Percentiles rank a stretch among this genome's conserved stretches.
Evolutionary conservation across 148 eudicot species (phyloP).

Genomic region (Pharnaceum exiguum): DNA sequence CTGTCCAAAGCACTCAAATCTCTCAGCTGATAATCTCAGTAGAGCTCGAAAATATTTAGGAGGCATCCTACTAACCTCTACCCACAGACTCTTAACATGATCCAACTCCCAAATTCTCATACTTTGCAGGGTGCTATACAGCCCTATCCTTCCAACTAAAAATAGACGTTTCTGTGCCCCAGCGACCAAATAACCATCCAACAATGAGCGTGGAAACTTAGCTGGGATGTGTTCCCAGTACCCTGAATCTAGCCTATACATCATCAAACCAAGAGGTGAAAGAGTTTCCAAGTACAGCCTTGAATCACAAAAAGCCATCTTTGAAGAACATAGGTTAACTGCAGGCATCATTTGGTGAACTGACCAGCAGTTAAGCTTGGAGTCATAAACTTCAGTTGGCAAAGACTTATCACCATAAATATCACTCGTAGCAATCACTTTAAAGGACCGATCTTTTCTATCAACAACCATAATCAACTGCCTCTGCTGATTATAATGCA

Average conservation of each 20-base stretch:
- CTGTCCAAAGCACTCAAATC: slow-evolving; percentile 97
- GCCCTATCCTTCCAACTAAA: slow-evolving; percentile 91
- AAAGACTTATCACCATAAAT: slow-evolving; percentile 78
- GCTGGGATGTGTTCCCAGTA: slow-evolving; percentile 98
- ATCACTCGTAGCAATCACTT: slow-evolving; percentile 88
- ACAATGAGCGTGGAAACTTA: slow-evolving; percentile 79
- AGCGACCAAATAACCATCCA: slow-evolving; percentile 93
- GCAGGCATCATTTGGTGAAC: slow-evolving; percentile 94
- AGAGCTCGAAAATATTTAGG: slow-evolving; percentile 75
- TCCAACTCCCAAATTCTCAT: slow-evolving; percentile 99
- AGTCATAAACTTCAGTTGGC: slow-evolving; percentile 94
- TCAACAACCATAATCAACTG: slow-evolving; percentile 91
- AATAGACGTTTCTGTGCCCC: slow-evolving; percentile 79
- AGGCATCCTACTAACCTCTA: slow-evolving; percentile 92
- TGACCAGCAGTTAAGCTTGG: slow-evolving; percentile 70
- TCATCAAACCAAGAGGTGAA: slow-evolving; percentile 94
- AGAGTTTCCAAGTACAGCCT: slow-evolving; percentile 89
- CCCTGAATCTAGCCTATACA: slow-evolving; percentile 80
- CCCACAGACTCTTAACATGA: slow-evolving; percentile 71
- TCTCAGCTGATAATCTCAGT: slow-evolving; percentile 84
- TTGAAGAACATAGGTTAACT: slow-evolving; percentile 85
- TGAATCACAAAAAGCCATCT: slow-evolving; percentile 96
- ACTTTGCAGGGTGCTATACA: slow-evolving; percentile 85
- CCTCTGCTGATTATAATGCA: slow-evolving; percentile 89
- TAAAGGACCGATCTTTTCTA: slow-evolving; percentile 61